These are phyloP conservation scores for Bretziella fagacearum DNA, from an alignment of 2,329 filamentous ascomycete species.

Conservation along the genomic window DNA sequence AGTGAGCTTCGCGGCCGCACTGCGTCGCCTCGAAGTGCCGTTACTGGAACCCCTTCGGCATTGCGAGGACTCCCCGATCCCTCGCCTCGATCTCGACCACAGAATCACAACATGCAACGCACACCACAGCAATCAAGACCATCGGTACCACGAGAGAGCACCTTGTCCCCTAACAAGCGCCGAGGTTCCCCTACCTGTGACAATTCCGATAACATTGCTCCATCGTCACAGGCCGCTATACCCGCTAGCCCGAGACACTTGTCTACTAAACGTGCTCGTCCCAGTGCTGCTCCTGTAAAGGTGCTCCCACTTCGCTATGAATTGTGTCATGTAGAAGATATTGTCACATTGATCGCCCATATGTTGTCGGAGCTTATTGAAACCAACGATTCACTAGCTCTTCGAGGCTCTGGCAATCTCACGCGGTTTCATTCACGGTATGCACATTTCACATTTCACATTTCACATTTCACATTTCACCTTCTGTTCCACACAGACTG, in stretches of 20 bases:
- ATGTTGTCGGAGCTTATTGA: slow-evolving; percentile 93
- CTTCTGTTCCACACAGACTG: no score
- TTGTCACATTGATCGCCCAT: slow-evolving; percentile 79
- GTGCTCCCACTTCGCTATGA: slow-evolving; percentile 61
- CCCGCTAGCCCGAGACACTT: not conserved
- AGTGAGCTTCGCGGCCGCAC: no score
- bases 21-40: not conserved
- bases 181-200: slow-evolving; percentile 8
- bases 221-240: slow-evolving; percentile 16
- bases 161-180: slow-evolving; percentile 13
- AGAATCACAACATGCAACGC: not conserved
- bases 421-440: slow-evolving; percentile 92
- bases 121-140: not conserved
- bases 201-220: slow-evolving; percentile 17
- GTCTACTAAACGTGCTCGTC: slow-evolving; percentile 33
- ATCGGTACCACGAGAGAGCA: not conserved
- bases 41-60: not conserved
- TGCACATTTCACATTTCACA: slow-evolving; percentile 14
- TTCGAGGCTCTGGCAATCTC: slow-evolving; percentile 54
- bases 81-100: not conserved
- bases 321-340: slow-evolving; percentile 62
- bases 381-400: slow-evolving; percentile 75
- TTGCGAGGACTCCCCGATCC: not conserved
- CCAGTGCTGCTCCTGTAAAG: slow-evolving; percentile 35
- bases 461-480: not conserved